A percentile compares a stretch with the other conserved stretches of the same genome.
Evolutionary conservation across 768 basidiomycete species (phyloP).

Genomic region (Daedaleopsis sinensis): DNA sequence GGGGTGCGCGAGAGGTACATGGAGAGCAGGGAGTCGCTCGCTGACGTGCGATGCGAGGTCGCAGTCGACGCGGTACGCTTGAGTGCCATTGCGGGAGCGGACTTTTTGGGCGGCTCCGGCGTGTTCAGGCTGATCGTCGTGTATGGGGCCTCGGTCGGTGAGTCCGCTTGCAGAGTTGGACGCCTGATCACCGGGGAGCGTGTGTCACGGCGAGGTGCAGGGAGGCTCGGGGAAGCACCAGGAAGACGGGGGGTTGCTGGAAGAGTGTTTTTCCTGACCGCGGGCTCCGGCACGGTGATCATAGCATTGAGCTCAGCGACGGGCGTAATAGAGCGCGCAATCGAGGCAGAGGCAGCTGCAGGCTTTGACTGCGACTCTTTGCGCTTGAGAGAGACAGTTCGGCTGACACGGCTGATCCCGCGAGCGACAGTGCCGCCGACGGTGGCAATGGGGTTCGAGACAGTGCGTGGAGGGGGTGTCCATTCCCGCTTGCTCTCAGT

Average conservation of each 20-base stretch:
- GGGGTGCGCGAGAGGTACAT: slow-evolving; percentile 31
- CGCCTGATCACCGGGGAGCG: slow-evolving; percentile 24
- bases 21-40: slow-evolving; percentile 30
- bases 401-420: slow-evolving; percentile 23
- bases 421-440: slow-evolving; percentile 8
- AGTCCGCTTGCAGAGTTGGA: slow-evolving; percentile 19
- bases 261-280: slow-evolving; percentile 15
- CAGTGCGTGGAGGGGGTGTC: slow-evolving; percentile 11
- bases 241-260: slow-evolving; percentile 11
- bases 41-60: slow-evolving; percentile 12
- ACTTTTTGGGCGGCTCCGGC: slow-evolving; percentile 13
- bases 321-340: slow-evolving; percentile 27
- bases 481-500: slow-evolving; percentile 15
- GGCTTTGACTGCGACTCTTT: slow-evolving; percentile 9
- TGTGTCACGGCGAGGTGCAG: slow-evolving; percentile 23
- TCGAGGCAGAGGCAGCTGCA: not conserved
- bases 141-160: slow-evolving; percentile 13
- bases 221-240: slow-evolving; percentile 10
- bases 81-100: not conserved
- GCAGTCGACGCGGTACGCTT: not conserved
- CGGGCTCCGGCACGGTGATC: slow-evolving; percentile 22
- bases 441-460: slow-evolving; percentile 5
- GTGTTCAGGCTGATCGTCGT: slow-evolving; percentile 26
- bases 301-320: slow-evolving; percentile 24
- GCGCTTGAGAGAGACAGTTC: slow-evolving; percentile 16